Conservation (phyloP, 108 stramenopile genomes). For the Nannochloropsis gaditana region DNA sequence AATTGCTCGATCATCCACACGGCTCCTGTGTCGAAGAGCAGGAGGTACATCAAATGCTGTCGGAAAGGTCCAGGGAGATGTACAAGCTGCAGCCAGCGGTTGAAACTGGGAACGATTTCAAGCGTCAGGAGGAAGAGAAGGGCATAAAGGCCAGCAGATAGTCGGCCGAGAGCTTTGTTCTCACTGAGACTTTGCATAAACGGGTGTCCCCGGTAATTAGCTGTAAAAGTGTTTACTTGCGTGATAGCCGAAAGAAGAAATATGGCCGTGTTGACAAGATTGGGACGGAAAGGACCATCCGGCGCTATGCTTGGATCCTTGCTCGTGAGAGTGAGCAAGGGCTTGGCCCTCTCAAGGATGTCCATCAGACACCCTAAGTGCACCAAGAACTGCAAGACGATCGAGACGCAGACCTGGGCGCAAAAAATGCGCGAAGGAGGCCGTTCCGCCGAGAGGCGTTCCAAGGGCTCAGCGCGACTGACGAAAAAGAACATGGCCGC, state of each 20-base stretch:
- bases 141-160: conserved; percentile 62
- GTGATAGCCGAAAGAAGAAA: conserved; percentile 74
- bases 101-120: conserved; percentile 20
- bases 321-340: conserved; percentile 25
- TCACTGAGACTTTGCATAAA: conserved; percentile 76
- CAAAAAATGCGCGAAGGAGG: conserved; percentile 82
- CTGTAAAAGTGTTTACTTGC: conserved; percentile 86
- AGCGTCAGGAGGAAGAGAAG: conserved; percentile 48
- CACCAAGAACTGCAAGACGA: conserved; percentile 71
- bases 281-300: conserved; percentile 91
- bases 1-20: conserved; percentile 11
- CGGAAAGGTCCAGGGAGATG: conserved; percentile 38
- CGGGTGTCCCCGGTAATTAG: conserved; percentile 89
- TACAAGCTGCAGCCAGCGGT: conserved; percentile 40
- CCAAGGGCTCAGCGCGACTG: conserved; percentile 78
- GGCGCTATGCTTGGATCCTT: conserved; percentile 54
- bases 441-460: conserved; percentile 61
- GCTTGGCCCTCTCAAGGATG: conserved; percentile 17
- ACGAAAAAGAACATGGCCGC: conserved; percentile 85
- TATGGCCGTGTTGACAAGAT: conserved; percentile 79
- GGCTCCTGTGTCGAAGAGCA: conserved; percentile 35
- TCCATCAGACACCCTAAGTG: conserved; percentile 59
- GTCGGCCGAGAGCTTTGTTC: conserved; percentile 66
- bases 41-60: conserved; percentile 18
- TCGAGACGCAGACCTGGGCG: conserved; percentile 54